Percentiles rank a stretch among this genome's conserved stretches.
These are phyloP conservation scores for Draba incana DNA, from an alignment of 345 rosid species.

Conservation along the genomic window DNA sequence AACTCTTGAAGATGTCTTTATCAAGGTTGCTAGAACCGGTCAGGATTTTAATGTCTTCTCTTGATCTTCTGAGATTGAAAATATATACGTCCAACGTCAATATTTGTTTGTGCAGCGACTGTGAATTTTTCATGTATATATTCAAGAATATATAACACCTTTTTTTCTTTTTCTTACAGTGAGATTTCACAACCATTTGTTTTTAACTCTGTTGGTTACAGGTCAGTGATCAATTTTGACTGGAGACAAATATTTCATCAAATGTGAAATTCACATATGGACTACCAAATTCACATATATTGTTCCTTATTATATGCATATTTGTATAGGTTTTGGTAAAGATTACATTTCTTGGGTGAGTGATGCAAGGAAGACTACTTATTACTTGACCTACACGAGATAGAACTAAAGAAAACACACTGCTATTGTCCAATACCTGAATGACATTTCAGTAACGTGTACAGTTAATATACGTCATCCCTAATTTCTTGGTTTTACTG, in stretches of 20 bases:
- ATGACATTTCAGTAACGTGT: constrained; percentile 37
- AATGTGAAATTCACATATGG: too few species aligned
- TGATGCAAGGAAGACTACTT: constrained; percentile 25
- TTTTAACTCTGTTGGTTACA: not conserved
- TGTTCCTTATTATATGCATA: too few species aligned
- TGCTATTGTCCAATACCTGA: constrained; percentile 33
- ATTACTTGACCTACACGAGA: constrained; percentile 32
- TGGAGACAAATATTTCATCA: too few species aligned
- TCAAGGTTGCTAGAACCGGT: constrained; percentile 74
- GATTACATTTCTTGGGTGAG: constrained; percentile 26
- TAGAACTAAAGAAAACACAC: not conserved
- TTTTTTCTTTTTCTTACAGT: not conserved
- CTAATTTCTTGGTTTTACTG: not conserved
- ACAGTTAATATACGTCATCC: not conserved
- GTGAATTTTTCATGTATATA: too few species aligned
- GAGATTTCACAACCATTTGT: constrained; percentile 3
- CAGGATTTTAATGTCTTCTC: constrained; percentile 59
- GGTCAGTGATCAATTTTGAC: too few species aligned
- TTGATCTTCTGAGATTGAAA: constrained; percentile 39
- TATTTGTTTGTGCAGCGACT: too few species aligned
- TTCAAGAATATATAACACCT: too few species aligned
- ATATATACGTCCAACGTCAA: too few species aligned
- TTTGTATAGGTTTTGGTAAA: constrained; percentile 28
- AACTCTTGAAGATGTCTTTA: constrained; percentile 95
- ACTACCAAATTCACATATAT: too few species aligned